phyloP scores from a whole-genome alignment of 2,329 filamentous ascomycete genomes.

The Aspergillus calidoustus region DNA sequence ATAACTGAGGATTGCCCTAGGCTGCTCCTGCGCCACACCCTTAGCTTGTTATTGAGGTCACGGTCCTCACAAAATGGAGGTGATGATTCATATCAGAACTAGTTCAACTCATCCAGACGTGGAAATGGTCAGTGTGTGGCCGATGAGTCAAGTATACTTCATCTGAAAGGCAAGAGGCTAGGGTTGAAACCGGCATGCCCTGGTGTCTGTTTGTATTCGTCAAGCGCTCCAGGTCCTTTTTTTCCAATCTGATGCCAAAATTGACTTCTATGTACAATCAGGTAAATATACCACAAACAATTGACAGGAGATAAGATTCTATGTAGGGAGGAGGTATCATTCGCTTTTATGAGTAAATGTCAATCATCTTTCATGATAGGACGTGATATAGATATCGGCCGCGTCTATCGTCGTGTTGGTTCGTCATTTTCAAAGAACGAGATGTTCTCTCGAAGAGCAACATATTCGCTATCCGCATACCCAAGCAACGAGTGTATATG shows the following conservation, averaged over 20 bases:
- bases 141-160: not conserved
- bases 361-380: slow-evolving; percentile 7
- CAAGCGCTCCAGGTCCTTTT: not conserved
- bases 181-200: slow-evolving; percentile 42
- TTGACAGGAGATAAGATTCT: not conserved
- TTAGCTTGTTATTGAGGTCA: slow-evolving; percentile 28
- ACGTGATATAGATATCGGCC: not conserved
- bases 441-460: slow-evolving; percentile 85
- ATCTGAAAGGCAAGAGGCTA: not conserved
- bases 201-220: not conserved
- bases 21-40: slow-evolving; percentile 58
- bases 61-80: not conserved
- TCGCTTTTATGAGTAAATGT: slow-evolving; percentile 10
- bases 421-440: slow-evolving; percentile 64
- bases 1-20: slow-evolving; percentile 40
- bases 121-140: not conserved
- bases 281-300: not conserved
- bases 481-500: slow-evolving; percentile 82
- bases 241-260: not conserved
- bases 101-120: not conserved
- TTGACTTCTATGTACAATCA: slow-evolving; percentile 13
- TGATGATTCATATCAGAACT: not conserved
- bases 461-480: slow-evolving; percentile 94
- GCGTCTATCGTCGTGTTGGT: slow-evolving; percentile 7
- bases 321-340: slow-evolving; percentile 13